Evolutionary conservation across 371 early-diverging fungal genomes (phyloP).

Genomic region (Dinochytrium kinnereticum): DNA sequence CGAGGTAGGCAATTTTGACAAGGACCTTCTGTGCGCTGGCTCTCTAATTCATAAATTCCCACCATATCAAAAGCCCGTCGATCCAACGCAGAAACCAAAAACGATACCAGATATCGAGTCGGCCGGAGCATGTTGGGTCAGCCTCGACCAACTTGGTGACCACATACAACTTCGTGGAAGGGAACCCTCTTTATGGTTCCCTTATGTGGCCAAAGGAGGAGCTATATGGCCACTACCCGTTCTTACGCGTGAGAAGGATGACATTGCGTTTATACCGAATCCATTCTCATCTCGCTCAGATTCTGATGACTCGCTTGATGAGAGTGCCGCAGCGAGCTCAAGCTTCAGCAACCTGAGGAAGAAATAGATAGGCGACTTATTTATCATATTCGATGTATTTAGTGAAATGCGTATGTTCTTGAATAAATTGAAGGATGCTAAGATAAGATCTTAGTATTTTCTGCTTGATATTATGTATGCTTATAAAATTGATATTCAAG

Average conservation of each 20-base stretch:
- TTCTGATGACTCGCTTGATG: neutral
- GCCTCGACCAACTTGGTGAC: conserved; percentile 20
- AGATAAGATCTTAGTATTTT: too few relatives aligned
- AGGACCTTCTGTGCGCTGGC: neutral
- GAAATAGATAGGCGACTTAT: too few relatives aligned
- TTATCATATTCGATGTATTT: neutral
- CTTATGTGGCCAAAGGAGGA: conserved; percentile 32
- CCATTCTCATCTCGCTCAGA: neutral
- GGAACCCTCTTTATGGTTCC: conserved; percentile 30
- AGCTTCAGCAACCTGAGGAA: neutral
- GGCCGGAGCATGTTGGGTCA: conserved; percentile 32
- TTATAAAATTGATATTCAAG: too few relatives aligned
- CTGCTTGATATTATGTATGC: too few relatives aligned
- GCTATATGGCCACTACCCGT: conserved; percentile 28
- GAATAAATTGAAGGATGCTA: too few relatives aligned
- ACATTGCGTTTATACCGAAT: conserved; percentile 7
- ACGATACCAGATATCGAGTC: conserved; percentile 31
- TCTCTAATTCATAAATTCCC: neutral
- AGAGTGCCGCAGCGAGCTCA: neutral
- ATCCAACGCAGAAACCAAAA: conserved; percentile 25
- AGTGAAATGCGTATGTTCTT: too few relatives aligned
- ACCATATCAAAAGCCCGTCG: conserved; percentile 14
- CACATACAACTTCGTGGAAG: conserved; percentile 28
- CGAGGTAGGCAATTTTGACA: conserved; percentile 30
- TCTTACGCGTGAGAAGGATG: conserved; percentile 18